Conservation (phyloP, 495 filamentous ascomycete species). For the Lepraria neglecta region DNA sequence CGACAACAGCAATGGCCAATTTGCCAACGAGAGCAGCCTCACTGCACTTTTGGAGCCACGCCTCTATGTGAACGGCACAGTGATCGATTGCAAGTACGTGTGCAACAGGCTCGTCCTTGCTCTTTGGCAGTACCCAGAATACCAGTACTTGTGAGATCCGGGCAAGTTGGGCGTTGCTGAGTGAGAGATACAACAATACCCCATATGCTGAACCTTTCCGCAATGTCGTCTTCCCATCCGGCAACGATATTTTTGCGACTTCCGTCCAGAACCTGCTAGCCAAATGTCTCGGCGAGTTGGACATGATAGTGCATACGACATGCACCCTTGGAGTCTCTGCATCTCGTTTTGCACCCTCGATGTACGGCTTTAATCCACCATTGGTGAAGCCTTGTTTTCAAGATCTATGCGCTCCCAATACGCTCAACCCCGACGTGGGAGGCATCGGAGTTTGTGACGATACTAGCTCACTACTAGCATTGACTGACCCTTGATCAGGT, state of each 20-base stretch:
- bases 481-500: not conserved
- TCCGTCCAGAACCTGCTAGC: not conserved
- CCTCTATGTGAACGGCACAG: not conserved
- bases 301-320: not conserved
- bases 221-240: not conserved
- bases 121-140: too few species aligned
- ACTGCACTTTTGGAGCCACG: too few species aligned
- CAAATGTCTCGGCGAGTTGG: not conserved
- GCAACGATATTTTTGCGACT: too few species aligned
- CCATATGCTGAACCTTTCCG: not conserved
- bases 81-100: not conserved
- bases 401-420: not conserved
- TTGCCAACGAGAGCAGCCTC: not conserved
- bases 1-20: not conserved
- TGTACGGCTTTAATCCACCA: too few species aligned
- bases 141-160: not conserved
- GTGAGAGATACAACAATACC: not conserved
- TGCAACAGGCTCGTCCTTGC: not conserved
- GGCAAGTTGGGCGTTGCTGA: not conserved
- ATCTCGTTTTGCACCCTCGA: not conserved
- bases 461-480: too few species aligned
- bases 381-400: not conserved
- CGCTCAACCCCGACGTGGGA: not conserved
- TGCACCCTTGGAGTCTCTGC: not conserved
- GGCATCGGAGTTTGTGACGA: not conserved